Percentiles rank a stretch among this genome's conserved stretches.
phyloP scores from a whole-genome alignment of 805 yeast species.

The Yamadazyma scolyti region DNA sequence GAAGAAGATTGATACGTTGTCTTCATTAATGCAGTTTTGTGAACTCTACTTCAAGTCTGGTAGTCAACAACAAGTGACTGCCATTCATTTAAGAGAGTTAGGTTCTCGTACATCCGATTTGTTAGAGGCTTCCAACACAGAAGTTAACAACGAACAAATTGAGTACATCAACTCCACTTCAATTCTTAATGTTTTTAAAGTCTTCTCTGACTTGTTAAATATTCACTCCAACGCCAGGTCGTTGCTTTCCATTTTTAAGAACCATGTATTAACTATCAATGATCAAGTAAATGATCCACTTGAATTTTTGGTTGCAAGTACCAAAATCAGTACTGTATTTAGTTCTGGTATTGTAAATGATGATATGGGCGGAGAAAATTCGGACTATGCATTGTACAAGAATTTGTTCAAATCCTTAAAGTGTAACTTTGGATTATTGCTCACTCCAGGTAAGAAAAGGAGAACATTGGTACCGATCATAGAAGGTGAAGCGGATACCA shows the following conservation, averaged over 20 bases:
- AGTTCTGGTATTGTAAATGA: conserved; percentile 6
- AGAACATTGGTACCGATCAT: conserved; percentile 1
- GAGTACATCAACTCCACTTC: conserved; percentile 29
- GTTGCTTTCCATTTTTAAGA: conserved; percentile 27
- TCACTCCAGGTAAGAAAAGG: conserved; percentile 15
- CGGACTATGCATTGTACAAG: conserved; percentile 20
- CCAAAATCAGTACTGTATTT: conserved; percentile 11
- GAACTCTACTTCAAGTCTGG: conserved; percentile 15
- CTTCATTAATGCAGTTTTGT: conserved; percentile 29
- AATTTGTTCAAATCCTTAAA: conserved; percentile 23
- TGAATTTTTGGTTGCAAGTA: conserved; percentile 24
- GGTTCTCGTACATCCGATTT: conserved; percentile 69
- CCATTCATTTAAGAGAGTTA: conserved; percentile 54
- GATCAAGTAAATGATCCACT: conserved; percentile 25
- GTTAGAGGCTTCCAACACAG: conserved; percentile 55
- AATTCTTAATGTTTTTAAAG: conserved; percentile 29
- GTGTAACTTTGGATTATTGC: conserved; percentile 30
- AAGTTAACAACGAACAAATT: conserved; percentile 15
- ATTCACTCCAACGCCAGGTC: conserved; percentile 24
- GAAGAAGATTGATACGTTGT: conserved; percentile 28
- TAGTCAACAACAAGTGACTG: conserved; percentile 35
- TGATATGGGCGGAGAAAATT: conserved; percentile 11
- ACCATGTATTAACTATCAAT: conserved; percentile 26
- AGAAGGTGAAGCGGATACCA: conserved; percentile 6
- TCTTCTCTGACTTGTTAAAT: conserved; percentile 29